Evolutionary conservation across 2,329 filamentous ascomycete species (phyloP), one percentile per base, ranked within the genome.

Genomic region (Neocatenulostroma microsporum): DNA sequence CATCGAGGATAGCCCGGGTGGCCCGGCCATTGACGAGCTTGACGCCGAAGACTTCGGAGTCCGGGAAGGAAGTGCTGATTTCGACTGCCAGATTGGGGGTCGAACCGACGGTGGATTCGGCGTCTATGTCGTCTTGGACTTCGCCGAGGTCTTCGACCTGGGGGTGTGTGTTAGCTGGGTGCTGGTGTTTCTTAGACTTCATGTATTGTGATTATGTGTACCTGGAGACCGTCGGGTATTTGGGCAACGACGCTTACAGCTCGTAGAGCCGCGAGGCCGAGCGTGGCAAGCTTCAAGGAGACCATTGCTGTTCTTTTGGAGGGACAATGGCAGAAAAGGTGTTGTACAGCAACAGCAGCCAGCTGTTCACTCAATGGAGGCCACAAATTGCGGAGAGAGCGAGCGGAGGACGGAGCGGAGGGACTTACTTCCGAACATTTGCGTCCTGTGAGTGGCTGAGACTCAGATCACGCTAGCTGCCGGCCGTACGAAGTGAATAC

Each of bases 11-110:
- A 23, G 87, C 82, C 62, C 84, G 78, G 46, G 87, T 94, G 27
- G 86, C 78, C 48, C 82, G 80, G 56, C 87, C 86, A 61, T 98
- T 98, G 70, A 96, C 76, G 51, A 96, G 79, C 76, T 94, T 94
- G 53, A 96, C 79, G 54, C 89, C 91, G 53, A 95, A 91, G 64
- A 94, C 80, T 69, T 93, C 85, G 40, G 74, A 69, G 47, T 75
- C 63, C 20, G 77, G 77, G 63, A 81, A 81, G 21, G 70, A 68
- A 40, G 75, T 68, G 34, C 69, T 65, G 45, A 76, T 67, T 36
- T 65, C 63, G 48, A 80, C 70, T 40, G 68, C 68, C 42, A 77
- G 60, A 43, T 65, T 72, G 48, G 68, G 80, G 61, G 57, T 81
- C 69, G 64, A 76, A 19, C 34, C 34, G 66, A 69, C 41, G 50